Percentiles rank a stretch among this genome's conserved stretches.
These are phyloP conservation scores for Hemileia vastatrix DNA, from an alignment of 1,284 basidiomycete species.

Conservation along the genomic window DNA sequence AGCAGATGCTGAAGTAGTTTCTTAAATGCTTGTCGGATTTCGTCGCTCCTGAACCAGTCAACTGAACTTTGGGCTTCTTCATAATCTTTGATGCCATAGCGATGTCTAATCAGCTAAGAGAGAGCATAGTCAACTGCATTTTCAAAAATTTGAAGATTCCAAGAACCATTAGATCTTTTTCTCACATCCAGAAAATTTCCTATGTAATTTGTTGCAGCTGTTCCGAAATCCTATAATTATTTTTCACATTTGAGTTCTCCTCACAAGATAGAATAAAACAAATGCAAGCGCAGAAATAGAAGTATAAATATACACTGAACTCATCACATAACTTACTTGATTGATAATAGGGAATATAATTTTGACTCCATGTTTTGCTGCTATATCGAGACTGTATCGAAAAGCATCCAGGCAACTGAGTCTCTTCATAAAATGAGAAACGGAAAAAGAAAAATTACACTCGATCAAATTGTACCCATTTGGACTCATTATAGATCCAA, in stretches of 20 bases:
- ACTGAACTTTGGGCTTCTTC: background rate
- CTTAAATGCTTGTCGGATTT: conserved; percentile 7
- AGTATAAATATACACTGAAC: background rate
- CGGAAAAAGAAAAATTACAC: background rate
- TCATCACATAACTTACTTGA: conserved; percentile 3
- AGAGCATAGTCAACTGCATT: background rate
- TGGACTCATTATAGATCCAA: conserved; percentile 20
- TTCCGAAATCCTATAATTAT: conserved; percentile 8
- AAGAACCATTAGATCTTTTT: background rate
- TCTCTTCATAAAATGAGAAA: background rate
- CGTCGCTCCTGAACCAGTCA: conserved; percentile 13
- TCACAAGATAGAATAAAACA: background rate
- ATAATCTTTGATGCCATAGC: conserved; percentile 14
- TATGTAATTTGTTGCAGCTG: background rate
- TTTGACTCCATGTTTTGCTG: conserved; percentile 13
- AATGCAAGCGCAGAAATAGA: background rate
- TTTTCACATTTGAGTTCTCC: too few relatives aligned
- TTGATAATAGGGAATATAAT: conserved; percentile 20
- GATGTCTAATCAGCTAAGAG: conserved; percentile 13
- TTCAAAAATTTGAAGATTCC: background rate
- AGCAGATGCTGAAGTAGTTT: conserved; percentile 8
- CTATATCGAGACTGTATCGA: conserved; percentile 11
- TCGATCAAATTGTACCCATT: conserved; percentile 15
- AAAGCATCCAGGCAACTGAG: background rate
- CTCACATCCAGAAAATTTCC: conserved; percentile 19